phyloP scores from a whole-genome alignment of 495 filamentous ascomycete species.

The Aspergillus olivimuriae region DNA sequence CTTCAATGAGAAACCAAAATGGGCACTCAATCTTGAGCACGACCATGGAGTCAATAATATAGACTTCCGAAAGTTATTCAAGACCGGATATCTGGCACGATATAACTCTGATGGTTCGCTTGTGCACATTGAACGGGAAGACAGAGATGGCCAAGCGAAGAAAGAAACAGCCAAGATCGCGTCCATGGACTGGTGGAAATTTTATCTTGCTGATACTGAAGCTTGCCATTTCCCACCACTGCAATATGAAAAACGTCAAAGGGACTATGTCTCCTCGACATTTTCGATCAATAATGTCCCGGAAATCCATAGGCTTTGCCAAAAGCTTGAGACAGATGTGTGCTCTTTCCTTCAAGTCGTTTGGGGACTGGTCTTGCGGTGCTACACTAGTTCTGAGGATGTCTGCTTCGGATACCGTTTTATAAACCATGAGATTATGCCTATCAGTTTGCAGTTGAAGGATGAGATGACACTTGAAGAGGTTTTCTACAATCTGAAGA shows the following conservation, averaged over 20 bases:
- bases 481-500: conserved; percentile 29
- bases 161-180: conserved; percentile 20
- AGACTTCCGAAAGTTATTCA: conserved; percentile 19
- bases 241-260: conserved; percentile 9
- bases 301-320: too few relatives aligned
- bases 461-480: conserved; percentile 29
- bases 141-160: too few relatives aligned
- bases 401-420: conserved; percentile 48
- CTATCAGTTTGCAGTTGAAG: conserved; percentile 29
- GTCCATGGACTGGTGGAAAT: conserved; percentile 44
- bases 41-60: not conserved
- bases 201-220: conserved; percentile 41
- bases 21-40: conserved; percentile 19
- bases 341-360: conserved; percentile 37
- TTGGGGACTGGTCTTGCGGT: conserved; percentile 49
- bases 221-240: conserved; percentile 49
- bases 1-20: conserved; percentile 48
- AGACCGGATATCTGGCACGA: conserved; percentile 49
- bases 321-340: conserved; percentile 20
- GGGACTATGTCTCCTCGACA: too few relatives aligned
- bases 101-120: conserved; percentile 46
- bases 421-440: conserved; percentile 18
- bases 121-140: conserved; percentile 40
- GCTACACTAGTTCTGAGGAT: conserved; percentile 46
- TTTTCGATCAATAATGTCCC: too few relatives aligned